phyloP scores from a whole-genome alignment of 129 eudicot genomes.

The Chrysanthemum lavandulifolium region DNA sequence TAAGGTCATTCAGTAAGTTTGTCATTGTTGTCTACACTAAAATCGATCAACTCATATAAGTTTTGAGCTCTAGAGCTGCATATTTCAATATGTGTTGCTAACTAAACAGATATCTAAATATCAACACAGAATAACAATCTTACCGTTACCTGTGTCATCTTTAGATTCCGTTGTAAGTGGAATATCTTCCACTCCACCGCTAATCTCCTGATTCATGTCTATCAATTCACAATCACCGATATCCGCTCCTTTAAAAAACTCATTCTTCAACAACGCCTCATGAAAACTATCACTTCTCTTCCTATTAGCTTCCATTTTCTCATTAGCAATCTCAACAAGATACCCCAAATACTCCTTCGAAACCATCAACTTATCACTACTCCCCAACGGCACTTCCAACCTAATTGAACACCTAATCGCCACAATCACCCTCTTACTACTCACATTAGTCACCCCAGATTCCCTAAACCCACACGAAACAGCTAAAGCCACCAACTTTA shows the following conservation, averaged over 20 bases:
- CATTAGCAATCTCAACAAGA: slow-evolving; percentile 79
- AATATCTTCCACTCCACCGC: slow-evolving; percentile 29
- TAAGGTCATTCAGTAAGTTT: neutral
- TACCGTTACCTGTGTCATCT: slow-evolving; percentile 40
- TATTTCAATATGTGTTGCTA: no score
- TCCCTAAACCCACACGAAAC: slow-evolving; percentile 83
- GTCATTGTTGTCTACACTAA: neutral
- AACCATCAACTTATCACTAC: slow-evolving; percentile 47
- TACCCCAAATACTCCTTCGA: slow-evolving; percentile 63
- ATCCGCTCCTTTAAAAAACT: slow-evolving; percentile 29
- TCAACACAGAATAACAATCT: slow-evolving; percentile 3
- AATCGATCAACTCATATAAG: neutral
- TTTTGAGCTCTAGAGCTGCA: neutral
- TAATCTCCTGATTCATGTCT: slow-evolving; percentile 30
- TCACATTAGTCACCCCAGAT: slow-evolving; percentile 77
- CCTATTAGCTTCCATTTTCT: slow-evolving; percentile 87
- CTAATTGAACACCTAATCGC: slow-evolving; percentile 88
- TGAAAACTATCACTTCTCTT: slow-evolving; percentile 63
- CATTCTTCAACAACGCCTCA: slow-evolving; percentile 47
- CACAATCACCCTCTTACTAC: slow-evolving; percentile 68
- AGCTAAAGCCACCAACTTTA: slow-evolving; percentile 65
- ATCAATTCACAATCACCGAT: slow-evolving; percentile 15
- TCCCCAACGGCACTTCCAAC: slow-evolving; percentile 90
- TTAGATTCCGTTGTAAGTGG: slow-evolving; percentile 22
- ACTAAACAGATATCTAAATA: neutral